These are phyloP conservation scores for Nowakowskiella sp. DNA, from an alignment of 192 early-diverging fungal species.

Conservation along the genomic window DNA sequence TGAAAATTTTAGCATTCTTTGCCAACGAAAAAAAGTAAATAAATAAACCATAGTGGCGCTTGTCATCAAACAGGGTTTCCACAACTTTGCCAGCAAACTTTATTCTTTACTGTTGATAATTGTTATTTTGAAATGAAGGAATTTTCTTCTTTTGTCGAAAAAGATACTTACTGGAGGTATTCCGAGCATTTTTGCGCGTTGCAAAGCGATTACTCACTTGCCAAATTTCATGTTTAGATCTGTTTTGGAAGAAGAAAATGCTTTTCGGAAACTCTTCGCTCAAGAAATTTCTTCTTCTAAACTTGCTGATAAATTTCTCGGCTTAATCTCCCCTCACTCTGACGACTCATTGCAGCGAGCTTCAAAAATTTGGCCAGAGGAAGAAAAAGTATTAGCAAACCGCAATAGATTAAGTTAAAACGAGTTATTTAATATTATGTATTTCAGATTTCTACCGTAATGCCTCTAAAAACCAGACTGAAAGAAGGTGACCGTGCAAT, in stretches of 20 bases:
- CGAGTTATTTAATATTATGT: neutral
- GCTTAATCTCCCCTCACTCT: conserved; percentile 1
- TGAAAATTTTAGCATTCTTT: too few species aligned
- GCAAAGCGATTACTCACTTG: too few species aligned
- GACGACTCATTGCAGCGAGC: neutral
- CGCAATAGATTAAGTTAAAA: neutral
- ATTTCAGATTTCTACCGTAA: conserved; percentile 8
- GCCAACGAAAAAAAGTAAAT: too few species aligned
- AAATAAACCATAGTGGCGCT: too few species aligned
- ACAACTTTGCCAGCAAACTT: too few species aligned
- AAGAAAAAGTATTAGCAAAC: neutral
- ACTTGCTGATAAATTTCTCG: conserved; percentile 7
- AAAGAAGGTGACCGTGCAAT: neutral
- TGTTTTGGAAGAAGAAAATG: conserved; percentile 12
- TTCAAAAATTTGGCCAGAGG: neutral
- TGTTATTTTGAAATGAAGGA: too few species aligned
- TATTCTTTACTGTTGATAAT: too few species aligned
- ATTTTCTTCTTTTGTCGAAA: too few species aligned
- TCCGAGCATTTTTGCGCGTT: too few species aligned
- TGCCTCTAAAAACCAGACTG: conserved; percentile 4
- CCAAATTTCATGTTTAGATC: too few species aligned
- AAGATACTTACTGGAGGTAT: too few species aligned
- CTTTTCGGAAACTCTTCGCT: conserved; percentile 14
- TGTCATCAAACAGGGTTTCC: too few species aligned
- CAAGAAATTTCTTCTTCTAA: neutral